Evolutionary conservation across 192 early-diverging fungal genomes (phyloP).

Genomic region (Linnemannia hyalina): DNA sequence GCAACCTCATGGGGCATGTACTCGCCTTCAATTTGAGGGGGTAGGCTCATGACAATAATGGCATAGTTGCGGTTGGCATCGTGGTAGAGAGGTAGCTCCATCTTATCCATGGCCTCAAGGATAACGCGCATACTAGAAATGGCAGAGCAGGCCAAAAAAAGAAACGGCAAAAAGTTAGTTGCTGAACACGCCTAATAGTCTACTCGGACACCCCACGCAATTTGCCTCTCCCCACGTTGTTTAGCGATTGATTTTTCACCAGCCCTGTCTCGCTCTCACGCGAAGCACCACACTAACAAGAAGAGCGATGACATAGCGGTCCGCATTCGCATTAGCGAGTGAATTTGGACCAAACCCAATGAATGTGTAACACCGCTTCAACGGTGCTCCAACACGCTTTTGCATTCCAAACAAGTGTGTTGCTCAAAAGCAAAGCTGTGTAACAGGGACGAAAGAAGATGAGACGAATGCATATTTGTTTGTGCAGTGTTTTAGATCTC

Average conservation of each 20-base stretch:
- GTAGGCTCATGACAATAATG: conserved; percentile 83
- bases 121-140: conserved; percentile 86
- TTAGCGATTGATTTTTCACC: too few relatives aligned
- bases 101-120: conserved; percentile 92
- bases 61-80: conserved; percentile 79
- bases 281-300: too few relatives aligned
- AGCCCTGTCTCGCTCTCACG: too few relatives aligned
- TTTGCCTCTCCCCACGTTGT: not conserved
- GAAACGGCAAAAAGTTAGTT: not conserved
- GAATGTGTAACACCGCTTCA: not conserved
- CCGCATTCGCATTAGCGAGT: not conserved
- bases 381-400: not conserved
- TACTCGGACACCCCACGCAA: not conserved
- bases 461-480: not conserved
- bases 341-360: not conserved
- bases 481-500: not conserved
- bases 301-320: too few relatives aligned
- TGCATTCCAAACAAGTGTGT: not conserved
- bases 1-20: conserved; percentile 85
- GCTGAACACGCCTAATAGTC: not conserved
- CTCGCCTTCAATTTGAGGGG: conserved; percentile 91
- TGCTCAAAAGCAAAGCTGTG: not conserved
- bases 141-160: not conserved
- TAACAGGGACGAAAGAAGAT: not conserved
- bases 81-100: conserved; percentile 80